Conservation (phyloP, 139 green algal genomes). For the Chlamydomonas asymmetrica region DNA sequence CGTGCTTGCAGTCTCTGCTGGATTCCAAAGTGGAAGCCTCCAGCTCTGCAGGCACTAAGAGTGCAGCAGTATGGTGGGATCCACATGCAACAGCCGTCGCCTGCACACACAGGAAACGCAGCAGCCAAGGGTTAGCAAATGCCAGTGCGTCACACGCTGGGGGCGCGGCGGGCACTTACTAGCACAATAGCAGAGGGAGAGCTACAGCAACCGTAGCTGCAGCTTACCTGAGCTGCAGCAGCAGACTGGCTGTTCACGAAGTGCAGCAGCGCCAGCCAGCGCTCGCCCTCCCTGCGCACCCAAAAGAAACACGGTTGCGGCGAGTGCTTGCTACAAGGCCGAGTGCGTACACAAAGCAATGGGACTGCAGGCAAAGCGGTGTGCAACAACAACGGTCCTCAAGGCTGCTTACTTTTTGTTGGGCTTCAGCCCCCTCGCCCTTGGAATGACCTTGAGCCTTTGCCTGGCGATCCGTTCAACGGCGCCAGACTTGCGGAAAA, state of each 20-base stretch:
- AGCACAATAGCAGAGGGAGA: not conserved
- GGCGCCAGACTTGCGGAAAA: constrained; percentile 57
- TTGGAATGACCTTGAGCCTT: constrained; percentile 56
- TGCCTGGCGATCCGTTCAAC: constrained; percentile 64
- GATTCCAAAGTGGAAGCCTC: constrained; percentile 6
- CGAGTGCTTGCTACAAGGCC: too few relatives aligned
- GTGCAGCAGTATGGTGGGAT: constrained; percentile 65
- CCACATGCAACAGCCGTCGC: constrained; percentile 69
- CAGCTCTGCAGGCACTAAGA: constrained; percentile 45
- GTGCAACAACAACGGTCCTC: not conserved
- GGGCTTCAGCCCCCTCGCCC: constrained; percentile 68
- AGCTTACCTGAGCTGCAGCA: constrained; percentile 59
- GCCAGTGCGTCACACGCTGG: not conserved
- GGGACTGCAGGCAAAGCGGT: not conserved
- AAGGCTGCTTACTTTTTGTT: constrained; percentile 44
- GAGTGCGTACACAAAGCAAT: too few relatives aligned
- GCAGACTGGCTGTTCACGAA: constrained; percentile 71
- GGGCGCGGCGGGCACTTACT: not conserved
- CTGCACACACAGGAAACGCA: constrained; percentile 27
- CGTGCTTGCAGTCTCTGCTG: constrained; percentile 28
- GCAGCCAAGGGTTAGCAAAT: not conserved
- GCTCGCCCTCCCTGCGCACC: constrained; percentile 59
- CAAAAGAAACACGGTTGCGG: too few relatives aligned
- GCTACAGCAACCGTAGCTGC: not conserved
- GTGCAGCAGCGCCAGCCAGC: constrained; percentile 61